Percentiles rank a stretch among this genome's conserved stretches.
Evolutionary conservation across 176 grass and related monocot genomes (phyloP).

Genomic region (Oryza meridionalis): DNA sequence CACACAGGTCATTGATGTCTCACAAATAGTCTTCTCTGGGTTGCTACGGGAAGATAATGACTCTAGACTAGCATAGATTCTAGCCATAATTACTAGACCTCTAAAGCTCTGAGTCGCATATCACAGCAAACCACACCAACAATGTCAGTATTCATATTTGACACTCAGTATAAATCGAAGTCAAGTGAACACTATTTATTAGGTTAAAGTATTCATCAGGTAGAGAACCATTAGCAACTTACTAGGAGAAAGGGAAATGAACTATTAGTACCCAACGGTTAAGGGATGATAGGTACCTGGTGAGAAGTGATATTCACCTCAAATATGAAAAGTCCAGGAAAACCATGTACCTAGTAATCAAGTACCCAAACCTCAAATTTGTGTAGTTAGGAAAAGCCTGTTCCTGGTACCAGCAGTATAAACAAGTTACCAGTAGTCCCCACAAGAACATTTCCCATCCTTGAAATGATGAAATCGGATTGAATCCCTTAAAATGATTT

Average conservation of each 20-base stretch:
- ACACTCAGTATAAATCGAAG: neutral
- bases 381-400: slow-evolving; percentile 14
- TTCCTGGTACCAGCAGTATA: slow-evolving; percentile 6
- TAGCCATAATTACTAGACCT: slow-evolving; percentile 17
- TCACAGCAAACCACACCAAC: neutral
- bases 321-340: slow-evolving; percentile 31
- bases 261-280: neutral
- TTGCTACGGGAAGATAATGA: neutral
- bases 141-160: slow-evolving; percentile 19
- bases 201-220: slow-evolving; percentile 15
- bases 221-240: slow-evolving; percentile 28
- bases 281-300: neutral
- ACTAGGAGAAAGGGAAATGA: neutral
- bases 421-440: slow-evolving; percentile 69
- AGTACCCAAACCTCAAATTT: slow-evolving; percentile 1
- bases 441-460: slow-evolving; percentile 77
- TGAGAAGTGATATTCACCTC: slow-evolving; percentile 17
- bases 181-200: slow-evolving; percentile 3
- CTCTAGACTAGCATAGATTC: slow-evolving; percentile 1
- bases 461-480: slow-evolving; percentile 79
- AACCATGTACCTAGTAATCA: slow-evolving; percentile 24
- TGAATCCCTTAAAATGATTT: slow-evolving; percentile 74
- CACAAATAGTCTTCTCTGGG: slow-evolving; percentile 22
- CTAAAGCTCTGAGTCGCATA: slow-evolving; percentile 13
- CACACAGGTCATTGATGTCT: neutral